Base-by-base conservation (phyloP, 2,329 filamentous ascomycete genomes). In the Exophiala sp. region DNA sequence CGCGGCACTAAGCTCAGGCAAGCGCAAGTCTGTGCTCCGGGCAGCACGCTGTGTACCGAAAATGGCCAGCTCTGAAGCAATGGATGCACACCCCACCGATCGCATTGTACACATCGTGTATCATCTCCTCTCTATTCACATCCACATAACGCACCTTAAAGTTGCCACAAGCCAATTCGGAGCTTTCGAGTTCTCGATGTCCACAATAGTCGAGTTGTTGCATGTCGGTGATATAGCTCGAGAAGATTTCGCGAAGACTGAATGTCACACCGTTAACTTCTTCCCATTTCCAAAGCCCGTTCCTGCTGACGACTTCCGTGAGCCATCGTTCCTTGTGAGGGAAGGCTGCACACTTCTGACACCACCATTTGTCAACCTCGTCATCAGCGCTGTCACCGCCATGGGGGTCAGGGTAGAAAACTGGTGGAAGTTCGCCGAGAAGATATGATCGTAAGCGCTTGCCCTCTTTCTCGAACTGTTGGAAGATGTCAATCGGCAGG, bases 81-180 rank as follows among this genome's bases (percentile, higher is more conserved):
- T 36, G 8, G 3, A 49, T 8, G 24, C 46, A 49, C 1, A 29
- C 2, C 1, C 36, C 46, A 2, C 46, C 46, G 5, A 49, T 32
- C 12, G 46, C 10, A 3, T n/a, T 33, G 21, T 29, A 49, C 6
- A 49, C 11, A 12, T 49, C 46, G 3, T 29, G 3, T 6, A 14
- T 12, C 14, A 49, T 35, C 34, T 49, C 46, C 3, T 29, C 20
- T 9, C 6, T 11, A 12, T n/a, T 49, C 33, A 49, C 21, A 12
- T 49, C 46, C 3, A 38, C 36, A 21, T 49, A 49, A 6, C 46
- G 34, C 18, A 41, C 12, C 38, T 35, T 40, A n/a, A 49, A 49
- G 9, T 35, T 8, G 6, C 46, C 46, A 18, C 46, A 49, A 10
- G 46, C 33, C 10, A 32, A 32, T 2, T 7, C 14, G 4, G 24